These are phyloP conservation scores for Leccinellum albellum DNA, from an alignment of 768 basidiomycete species.

Conservation along the genomic window DNA sequence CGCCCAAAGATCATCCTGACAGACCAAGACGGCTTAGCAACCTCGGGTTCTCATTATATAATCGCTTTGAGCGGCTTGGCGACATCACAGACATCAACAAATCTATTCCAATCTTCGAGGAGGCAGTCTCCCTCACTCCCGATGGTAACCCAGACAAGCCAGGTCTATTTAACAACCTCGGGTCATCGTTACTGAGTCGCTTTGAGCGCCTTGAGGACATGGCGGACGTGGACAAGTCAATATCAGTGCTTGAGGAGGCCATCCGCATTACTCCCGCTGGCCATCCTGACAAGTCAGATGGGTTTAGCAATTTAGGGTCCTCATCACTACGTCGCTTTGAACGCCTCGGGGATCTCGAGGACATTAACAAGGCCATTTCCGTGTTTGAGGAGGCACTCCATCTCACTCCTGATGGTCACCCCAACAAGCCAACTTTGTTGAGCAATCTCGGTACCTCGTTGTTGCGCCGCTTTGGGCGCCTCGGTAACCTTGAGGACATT, in stretches of 20 bases:
- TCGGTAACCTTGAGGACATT: no score
- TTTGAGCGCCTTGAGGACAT: neutral
- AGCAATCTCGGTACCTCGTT: no score
- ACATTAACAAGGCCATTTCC: no score
- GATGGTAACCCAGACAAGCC: neutral
- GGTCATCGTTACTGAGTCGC: neutral
- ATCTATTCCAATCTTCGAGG: neutral
- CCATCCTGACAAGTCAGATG: no score
- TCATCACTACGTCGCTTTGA: no score
- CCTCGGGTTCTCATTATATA: neutral
- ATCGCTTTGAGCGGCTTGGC: neutral
- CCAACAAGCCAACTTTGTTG: no score
- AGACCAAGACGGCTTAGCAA: neutral
- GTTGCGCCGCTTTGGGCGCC: no score
- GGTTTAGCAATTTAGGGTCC: no score
- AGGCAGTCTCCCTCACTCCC: neutral
- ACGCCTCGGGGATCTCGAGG: no score
- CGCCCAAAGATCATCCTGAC: neutral
- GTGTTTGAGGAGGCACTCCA: no score
- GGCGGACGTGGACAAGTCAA: neutral
- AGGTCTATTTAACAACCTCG: neutral
- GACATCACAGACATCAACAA: neutral
- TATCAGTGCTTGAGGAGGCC: neutral
- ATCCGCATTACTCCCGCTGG: no score
- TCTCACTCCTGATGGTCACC: no score